Base-by-base conservation (phyloP, 495 filamentous ascomycete genomes). In the Chaetomium fimeti region DNA sequence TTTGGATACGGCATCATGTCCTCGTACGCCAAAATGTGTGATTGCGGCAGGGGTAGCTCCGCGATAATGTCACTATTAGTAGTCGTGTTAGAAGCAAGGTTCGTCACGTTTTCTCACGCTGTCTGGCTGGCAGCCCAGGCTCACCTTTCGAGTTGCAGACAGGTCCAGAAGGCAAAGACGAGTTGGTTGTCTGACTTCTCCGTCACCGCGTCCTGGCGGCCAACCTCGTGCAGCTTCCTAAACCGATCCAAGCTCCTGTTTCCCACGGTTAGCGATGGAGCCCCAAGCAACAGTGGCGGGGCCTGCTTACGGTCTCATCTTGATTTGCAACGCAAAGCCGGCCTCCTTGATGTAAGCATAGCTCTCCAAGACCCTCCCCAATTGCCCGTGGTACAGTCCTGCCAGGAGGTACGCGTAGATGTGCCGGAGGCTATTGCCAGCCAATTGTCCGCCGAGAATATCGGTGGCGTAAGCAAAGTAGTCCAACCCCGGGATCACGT, bases 121-220 rank as follows among this genome's bases (percentile, higher is more conserved):
- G 32, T 28, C 56, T 57, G 24, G 2, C 2, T 2, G 20, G 8
- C n/a, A 42, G 24, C 20, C 28, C 20, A 13, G 32, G 22, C 76
- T 63, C 75, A 93, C 90, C 90, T 97, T 77, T 98, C 94, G 24
- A 98, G 81, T 68, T 97, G 94, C 68, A 97, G 78, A 71, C 91
- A 95, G 11, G 93, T 94, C 93, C 93, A 98, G 68, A 91, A 97
- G 8, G 91, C 91, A 66, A 94, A 88, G 40, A 88, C 79, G 56
- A 89, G 79, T 47, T 89, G 79, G 60, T 85, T 85, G 68, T 85
- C 82, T 47, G 67, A 55, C 56, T 71, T 73, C 55, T 79, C 60
- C 48, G 71, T 67, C 70, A 79, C 61, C 65, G 71, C 51, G 49
- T 74, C 53, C 20, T 71, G 29, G 15, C 43, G 43, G 9, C 5